Conservation (phyloP, 768 basidiomycete species). For the Ramaria rubella region DNA sequence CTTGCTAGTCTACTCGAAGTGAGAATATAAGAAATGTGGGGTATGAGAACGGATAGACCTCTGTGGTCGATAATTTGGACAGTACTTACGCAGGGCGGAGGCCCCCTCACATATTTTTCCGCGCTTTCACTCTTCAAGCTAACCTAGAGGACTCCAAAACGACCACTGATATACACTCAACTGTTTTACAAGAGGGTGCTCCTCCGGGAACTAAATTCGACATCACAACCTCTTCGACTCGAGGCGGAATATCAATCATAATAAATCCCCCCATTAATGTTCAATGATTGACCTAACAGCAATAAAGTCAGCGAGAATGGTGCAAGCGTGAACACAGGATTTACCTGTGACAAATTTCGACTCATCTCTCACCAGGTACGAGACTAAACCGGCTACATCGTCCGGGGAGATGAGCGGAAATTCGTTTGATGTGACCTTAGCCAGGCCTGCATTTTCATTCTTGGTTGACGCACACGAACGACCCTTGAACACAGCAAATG, state of each 20-base stretch:
- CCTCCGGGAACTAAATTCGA: too few species aligned
- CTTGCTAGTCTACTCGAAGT: too few species aligned
- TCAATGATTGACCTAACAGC: slow-evolving; percentile 3
- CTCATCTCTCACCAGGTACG: slow-evolving; percentile 10
- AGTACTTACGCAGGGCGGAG: too few species aligned
- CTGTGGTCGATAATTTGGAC: too few species aligned
- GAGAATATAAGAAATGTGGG: too few species aligned
- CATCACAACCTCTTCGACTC: too few species aligned
- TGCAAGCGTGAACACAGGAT: neutral
- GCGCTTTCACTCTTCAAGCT: neutral
- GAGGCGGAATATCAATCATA: neutral
- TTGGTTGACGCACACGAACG: neutral
- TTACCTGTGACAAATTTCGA: slow-evolving; percentile 13
- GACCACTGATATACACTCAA: too few species aligned
- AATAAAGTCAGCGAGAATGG: neutral
- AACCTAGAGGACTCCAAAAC: neutral
- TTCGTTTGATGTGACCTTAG: neutral
- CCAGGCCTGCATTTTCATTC: neutral
- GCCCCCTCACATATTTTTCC: neutral
- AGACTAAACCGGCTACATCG: slow-evolving; percentile 13
- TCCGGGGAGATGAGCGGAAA: neutral
- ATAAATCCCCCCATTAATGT: slow-evolving; percentile 1
- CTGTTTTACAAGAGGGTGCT: too few species aligned
- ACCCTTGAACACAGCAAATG: neutral
- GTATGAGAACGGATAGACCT: too few species aligned